Base-by-base conservation (phyloP, 257 asterid genomes). In the Nicotiana benthamiana region DNA sequence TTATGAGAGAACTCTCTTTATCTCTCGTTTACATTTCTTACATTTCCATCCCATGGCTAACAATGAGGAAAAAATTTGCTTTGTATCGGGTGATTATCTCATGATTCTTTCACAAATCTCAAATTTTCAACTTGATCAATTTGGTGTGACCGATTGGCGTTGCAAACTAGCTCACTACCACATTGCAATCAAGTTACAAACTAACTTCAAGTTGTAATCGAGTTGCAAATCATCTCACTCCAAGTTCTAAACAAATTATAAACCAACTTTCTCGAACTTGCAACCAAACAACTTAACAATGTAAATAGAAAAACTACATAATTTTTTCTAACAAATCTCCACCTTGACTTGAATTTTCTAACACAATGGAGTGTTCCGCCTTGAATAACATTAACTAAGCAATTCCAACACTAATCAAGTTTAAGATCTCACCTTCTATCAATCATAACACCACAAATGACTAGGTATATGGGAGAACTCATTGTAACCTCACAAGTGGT, bases 41-140 rank as follows among this genome's bases (percentile, higher is more conserved):
- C n/a, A 1, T 0, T 63, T 63, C 17, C 17, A 64, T 65, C 24
- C 26, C 15, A 65, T 32, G 51, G 51, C 51, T 30, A 65, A 32
- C 26, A 17, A 65, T 65, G 26, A 66, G 52, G 16, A 66, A 66
- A 40, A 34, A 12, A 10, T 53, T 34, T 26, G 75, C 53, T 66
- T 66, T 22, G n/a, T 34, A 18, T 18, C 20, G 9, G 65, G 52
- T 10, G 17, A 66, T 32, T 32, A 51, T 36, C 18, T 66, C 75
- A 66, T 9, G 26, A 66, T 34, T 66, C 75, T 40, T 32, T 66
- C 75, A 66, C 26, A 22, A 65, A 15, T 65, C 46, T 65, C 16
- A 36, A 30, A 65, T 65, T 32, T 26, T 65, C 75, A 65, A 65
- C 75, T 65, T 65, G 75, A 65, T 65, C 75, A 65, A 46, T 65